Evolutionary conservation across 2,329 filamentous ascomycete species (phyloP), one percentile per base, ranked within the genome.

Genomic region (Mariannaea sp.): DNA sequence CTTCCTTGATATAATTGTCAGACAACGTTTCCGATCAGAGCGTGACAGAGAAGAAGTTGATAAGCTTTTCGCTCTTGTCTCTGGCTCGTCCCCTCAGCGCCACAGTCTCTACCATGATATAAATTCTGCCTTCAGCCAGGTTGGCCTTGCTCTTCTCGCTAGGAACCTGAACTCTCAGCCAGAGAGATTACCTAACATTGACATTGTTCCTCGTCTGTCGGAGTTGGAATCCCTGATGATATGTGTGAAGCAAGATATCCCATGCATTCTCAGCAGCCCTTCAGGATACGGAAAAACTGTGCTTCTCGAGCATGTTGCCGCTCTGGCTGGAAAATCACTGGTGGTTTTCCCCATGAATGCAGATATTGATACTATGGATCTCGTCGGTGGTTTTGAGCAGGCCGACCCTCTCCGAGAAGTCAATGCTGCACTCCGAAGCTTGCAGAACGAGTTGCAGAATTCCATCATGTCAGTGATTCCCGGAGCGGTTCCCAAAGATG

Each of bases 321-420:
- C 88, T 10, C 75, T 88, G 19, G 84, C 84, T 35, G 94, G 94
- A 19, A 88, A 88, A 49, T 79, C 85, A 1, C 76, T 97, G 3
- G 82, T 92, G 26, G 88, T 91, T 13, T 90, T 97, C 64, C 86
- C 92, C 1, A 85, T 99, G 74, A 99, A 96, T 68, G 88, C 92
- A 6, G 95, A 99, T 65, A 89, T 96, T 38, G 94, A 99, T 70
- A 92, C 93, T 1, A 96, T 96, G 86, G 94, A 99, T 72, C 83
- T 99, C 50, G 90, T 99, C 51, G 94, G 94, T 66, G 94, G 94
- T 0, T 99, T 96, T 68, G 94, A 99, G 70, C 94, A 99, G 72
- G 86, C 90, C 14, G 94, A 99, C 68, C 85, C 90, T 17, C 80
- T 88, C 45, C 82, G 93, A 49, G 84, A 89, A 56, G 77, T 90